These are phyloP conservation scores for Trametes meyenii DNA, from an alignment of 768 basidiomycete genomes.

Conservation along the genomic window DNA sequence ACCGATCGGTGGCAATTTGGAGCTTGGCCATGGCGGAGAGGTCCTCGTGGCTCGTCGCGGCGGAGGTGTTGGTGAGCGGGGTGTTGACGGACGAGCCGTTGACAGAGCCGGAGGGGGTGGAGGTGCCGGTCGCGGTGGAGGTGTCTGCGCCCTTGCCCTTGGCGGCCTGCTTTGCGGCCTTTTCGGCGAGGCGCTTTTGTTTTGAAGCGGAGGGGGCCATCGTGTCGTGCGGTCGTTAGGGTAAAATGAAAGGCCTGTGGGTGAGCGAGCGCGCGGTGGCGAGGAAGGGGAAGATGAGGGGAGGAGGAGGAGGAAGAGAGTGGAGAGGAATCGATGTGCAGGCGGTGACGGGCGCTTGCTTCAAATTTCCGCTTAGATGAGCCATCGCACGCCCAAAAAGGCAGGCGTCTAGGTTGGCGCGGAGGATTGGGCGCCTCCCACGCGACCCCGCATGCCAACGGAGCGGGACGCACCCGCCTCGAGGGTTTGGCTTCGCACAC, in stretches of 20 bases:
- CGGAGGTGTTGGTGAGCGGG: conserved; percentile 81
- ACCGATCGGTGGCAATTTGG: conserved; percentile 89
- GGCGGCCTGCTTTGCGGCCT: conserved; percentile 80
- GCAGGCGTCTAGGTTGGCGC: conserved; percentile 14
- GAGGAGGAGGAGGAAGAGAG: background rate
- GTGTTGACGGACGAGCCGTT: conserved; percentile 69
- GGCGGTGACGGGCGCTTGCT: conserved; percentile 14
- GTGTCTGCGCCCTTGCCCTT: conserved; percentile 44
- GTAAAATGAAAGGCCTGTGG: background rate
- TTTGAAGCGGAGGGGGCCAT: conserved; percentile 77
- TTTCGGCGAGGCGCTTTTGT: conserved; percentile 94
- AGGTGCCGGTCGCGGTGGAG: conserved; percentile 54
- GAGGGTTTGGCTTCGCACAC: background rate
- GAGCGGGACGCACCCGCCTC: no score
- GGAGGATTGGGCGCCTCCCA: background rate
- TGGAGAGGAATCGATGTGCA: conserved; percentile 21
- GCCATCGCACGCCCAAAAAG: conserved; percentile 9
- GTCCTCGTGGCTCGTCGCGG: conserved; percentile 80
- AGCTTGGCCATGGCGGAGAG: conserved; percentile 87
- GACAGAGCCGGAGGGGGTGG: conserved; percentile 66
- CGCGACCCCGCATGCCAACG: background rate
- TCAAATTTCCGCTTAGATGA: conserved; percentile 32
- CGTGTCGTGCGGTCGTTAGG: background rate
- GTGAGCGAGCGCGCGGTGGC: background rate
- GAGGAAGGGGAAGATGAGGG: background rate